Evolutionary conservation across 306 rosid genomes (phyloP).

Genomic region (Benincasa hispida): DNA sequence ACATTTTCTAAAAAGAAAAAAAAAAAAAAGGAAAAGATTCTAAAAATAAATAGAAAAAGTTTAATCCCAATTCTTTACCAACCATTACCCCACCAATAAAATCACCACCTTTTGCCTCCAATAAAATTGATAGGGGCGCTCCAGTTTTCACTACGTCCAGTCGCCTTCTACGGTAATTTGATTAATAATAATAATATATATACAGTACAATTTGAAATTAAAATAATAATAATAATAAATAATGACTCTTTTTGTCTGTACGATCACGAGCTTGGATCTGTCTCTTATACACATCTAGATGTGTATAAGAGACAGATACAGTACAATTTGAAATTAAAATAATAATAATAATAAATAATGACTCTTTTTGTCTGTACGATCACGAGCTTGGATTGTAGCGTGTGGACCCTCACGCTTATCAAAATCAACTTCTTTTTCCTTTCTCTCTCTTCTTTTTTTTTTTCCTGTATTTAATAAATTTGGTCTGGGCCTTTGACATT

Average conservation of each 20-base stretch:
- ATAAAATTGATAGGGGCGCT: slow-evolving; percentile 14
- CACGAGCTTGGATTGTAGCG: slow-evolving; percentile 30
- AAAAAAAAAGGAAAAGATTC: neutral
- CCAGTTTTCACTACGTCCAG: neutral
- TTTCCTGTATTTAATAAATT: neutral
- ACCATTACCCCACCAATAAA: neutral
- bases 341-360: neutral
- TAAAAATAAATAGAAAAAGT: neutral
- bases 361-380: slow-evolving; percentile 32
- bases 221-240: neutral
- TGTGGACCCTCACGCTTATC: slow-evolving; percentile 17
- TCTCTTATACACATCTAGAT: too few relatives aligned
- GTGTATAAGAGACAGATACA: too few relatives aligned
- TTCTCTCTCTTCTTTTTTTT: neutral
- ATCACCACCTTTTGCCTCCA: neutral
- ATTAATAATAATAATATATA: too few relatives aligned
- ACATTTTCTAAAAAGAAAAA: too few relatives aligned
- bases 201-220: too few relatives aligned
- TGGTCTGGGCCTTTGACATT: slow-evolving; percentile 30
- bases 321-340: too few relatives aligned
- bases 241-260: slow-evolving; percentile 28
- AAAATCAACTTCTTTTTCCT: neutral
- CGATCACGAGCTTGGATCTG: slow-evolving; percentile 22
- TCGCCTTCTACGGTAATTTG: neutral
- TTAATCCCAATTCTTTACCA: neutral